Evolutionary conservation across 345 rosid genomes (phyloP).

Genomic region (Clarkia xantiana): DNA sequence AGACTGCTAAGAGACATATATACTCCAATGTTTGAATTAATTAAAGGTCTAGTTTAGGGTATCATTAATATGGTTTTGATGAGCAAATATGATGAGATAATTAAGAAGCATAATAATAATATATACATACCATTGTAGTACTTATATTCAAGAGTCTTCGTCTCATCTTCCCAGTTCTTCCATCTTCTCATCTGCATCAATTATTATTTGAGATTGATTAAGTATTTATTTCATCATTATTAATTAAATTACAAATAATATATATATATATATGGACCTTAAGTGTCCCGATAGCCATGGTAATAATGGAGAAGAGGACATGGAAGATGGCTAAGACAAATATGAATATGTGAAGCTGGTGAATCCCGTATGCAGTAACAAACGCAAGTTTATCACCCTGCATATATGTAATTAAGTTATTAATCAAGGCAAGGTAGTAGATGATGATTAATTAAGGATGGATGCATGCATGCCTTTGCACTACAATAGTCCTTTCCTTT

Average conservation of each 20-base stretch:
- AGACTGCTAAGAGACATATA: too few species aligned
- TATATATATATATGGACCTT: conserved; percentile 33
- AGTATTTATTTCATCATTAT: too few species aligned
- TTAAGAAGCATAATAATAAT: neutral
- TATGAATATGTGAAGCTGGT: conserved; percentile 79
- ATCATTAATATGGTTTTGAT: too few species aligned
- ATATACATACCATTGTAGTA: conserved; percentile 28
- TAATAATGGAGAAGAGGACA: conserved; percentile 49
- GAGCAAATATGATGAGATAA: too few species aligned
- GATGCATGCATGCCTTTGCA: conserved; percentile 16
- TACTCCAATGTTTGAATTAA: too few species aligned
- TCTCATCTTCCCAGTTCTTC: conserved; percentile 79
- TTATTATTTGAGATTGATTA: too few species aligned
- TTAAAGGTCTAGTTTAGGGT: too few species aligned
- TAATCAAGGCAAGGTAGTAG: too few species aligned
- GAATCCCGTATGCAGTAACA: conserved; percentile 63
- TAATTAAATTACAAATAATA: too few species aligned
- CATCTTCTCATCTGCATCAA: conserved; percentile 71
- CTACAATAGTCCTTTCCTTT: conserved; percentile 31
- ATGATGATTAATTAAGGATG: too few species aligned
- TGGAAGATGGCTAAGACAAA: conserved; percentile 66
- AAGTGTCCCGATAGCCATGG: conserved; percentile 46
- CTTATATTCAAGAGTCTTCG: conserved; percentile 59
- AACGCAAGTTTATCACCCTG: conserved; percentile 45
- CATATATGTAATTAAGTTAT: too few species aligned